A percentile compares a stretch with the other conserved stretches of the same genome.
phyloP scores from a whole-genome alignment of 2,329 filamentous ascomycete genomes.

The Juglanconis sp. region DNA sequence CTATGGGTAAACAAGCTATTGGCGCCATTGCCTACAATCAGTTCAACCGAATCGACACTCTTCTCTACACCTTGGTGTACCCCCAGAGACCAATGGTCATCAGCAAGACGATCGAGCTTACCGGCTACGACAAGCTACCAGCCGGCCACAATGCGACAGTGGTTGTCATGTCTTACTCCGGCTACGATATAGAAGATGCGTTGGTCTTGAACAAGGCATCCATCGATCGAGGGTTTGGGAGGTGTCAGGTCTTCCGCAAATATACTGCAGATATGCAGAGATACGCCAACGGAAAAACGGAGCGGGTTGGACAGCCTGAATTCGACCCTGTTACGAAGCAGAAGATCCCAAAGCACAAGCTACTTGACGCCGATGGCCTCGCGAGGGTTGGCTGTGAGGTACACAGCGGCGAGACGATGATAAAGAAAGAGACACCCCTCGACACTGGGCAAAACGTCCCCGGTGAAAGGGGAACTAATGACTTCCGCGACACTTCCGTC shows the following conservation, averaged over 20 bases:
- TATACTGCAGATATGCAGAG: slow-evolving; percentile 81
- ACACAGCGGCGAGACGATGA: slow-evolving; percentile 75
- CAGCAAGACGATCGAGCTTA: slow-evolving; percentile 91
- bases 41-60: slow-evolving; percentile 92
- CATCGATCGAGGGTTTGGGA: slow-evolving; percentile 88
- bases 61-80: slow-evolving; percentile 95
- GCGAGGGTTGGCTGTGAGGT: slow-evolving; percentile 82
- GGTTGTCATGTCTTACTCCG: slow-evolving; percentile 98
- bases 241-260: slow-evolving; percentile 98
- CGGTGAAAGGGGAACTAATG: slow-evolving; percentile 59
- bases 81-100: slow-evolving; percentile 97
- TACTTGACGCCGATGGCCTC: slow-evolving; percentile 81
- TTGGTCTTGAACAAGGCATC: slow-evolving; percentile 96
- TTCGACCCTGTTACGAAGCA: slow-evolving; percentile 60
- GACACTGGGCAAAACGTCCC: slow-evolving; percentile 74
- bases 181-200: slow-evolving; percentile 99
- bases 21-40: slow-evolving; percentile 98
- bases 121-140: slow-evolving; percentile 95
- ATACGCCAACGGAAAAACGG: slow-evolving; percentile 76
- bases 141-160: slow-evolving; percentile 96
- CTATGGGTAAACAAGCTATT: slow-evolving; percentile 99
- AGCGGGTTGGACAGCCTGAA: slow-evolving; percentile 61
- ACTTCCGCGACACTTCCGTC: slow-evolving; percentile 65
- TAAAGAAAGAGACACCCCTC: slow-evolving; percentile 83
- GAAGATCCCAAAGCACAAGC: slow-evolving; percentile 64